Evolutionary conservation across 164 flowering plant genomes (phyloP).

Genomic region (Tetracentron sinense): DNA sequence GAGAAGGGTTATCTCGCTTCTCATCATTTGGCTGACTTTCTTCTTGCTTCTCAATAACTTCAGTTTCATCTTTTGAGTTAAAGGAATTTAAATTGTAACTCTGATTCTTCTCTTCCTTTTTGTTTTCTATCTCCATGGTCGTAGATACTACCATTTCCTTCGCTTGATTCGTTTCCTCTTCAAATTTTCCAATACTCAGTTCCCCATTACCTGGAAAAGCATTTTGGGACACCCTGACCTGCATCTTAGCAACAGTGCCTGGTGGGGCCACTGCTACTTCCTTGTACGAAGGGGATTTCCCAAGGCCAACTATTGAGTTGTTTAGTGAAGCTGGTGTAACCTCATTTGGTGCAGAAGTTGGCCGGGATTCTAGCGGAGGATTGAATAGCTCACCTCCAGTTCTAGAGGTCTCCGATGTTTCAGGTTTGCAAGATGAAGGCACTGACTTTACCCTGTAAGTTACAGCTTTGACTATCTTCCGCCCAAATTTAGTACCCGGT

Average conservation of each 20-base stretch:
- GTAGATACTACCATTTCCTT: conserved; percentile 16
- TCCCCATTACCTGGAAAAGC: conserved; percentile 30
- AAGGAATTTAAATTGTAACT: conserved; percentile 14
- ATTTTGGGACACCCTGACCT: conserved; percentile 34
- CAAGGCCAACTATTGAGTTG: conserved; percentile 54
- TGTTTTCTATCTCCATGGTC: conserved; percentile 15
- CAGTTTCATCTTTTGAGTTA: conserved; percentile 23
- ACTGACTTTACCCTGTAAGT: conserved; percentile 82
- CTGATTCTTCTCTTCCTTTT: conserved; percentile 24
- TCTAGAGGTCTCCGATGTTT: conserved; percentile 24
- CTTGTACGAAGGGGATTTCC: conserved; percentile 94
- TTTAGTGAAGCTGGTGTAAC: conserved; percentile 28
- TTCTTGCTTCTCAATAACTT: conserved; percentile 26
- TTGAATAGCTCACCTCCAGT: conserved; percentile 24
- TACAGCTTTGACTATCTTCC: conserved; percentile 70
- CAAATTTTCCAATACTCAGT: conserved; percentile 17
- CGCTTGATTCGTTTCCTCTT: conserved; percentile 25
- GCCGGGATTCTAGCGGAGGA: conserved; percentile 32
- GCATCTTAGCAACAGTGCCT: conserved; percentile 66
- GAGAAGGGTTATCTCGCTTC: conserved; percentile 21
- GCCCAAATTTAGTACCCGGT: conserved; percentile 57
- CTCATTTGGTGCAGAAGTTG: conserved; percentile 33
- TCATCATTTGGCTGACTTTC: conserved; percentile 24
- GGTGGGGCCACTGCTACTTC: conserved; percentile 99
- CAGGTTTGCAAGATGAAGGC: conserved; percentile 47